Conservation (phyloP, 2,329 filamentous ascomycete species). For the Ploettnerulaceae sp. region DNA sequence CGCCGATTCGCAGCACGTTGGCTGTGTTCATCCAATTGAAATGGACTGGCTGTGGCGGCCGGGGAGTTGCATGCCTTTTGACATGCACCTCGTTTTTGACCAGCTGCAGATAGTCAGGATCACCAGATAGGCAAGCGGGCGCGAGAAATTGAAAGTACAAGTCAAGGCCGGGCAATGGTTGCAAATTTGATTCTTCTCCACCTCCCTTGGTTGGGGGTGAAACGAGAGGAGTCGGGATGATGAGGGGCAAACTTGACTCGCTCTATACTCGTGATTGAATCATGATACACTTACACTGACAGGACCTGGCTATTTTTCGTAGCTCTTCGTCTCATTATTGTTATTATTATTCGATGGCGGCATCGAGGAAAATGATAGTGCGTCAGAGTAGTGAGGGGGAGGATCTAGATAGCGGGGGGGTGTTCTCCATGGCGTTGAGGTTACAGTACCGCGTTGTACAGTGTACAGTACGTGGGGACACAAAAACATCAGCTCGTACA, state of each 20-base stretch:
- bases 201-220: constrained; percentile 9
- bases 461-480: constrained; percentile 4
- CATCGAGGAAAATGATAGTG: constrained; percentile 1
- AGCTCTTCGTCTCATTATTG: background rate
- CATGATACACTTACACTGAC: constrained; percentile 14
- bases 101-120: constrained; percentile 13
- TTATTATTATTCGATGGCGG: constrained; percentile 4
- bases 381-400: constrained; percentile 7
- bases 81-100: constrained; percentile 22
- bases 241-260: constrained; percentile 19
- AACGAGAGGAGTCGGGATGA: constrained; percentile 16
- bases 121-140: constrained; percentile 9
- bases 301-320: constrained; percentile 14
- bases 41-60: constrained; percentile 11
- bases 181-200: background rate
- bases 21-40: constrained; percentile 5
- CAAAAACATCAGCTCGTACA: constrained; percentile 4
- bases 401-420: constrained; percentile 11
- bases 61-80: constrained; percentile 30
- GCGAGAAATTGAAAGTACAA: constrained; percentile 5
- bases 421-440: constrained; percentile 6
- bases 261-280: constrained; percentile 7
- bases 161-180: constrained; percentile 1
- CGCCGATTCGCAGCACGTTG: constrained; percentile 21
- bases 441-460: no score